Evolutionary conservation across 1,284 basidiomycete genomes (phyloP), one percentile per base, ranked within the genome.

Genomic region (Kalmanozyma brasiliensis): DNA sequence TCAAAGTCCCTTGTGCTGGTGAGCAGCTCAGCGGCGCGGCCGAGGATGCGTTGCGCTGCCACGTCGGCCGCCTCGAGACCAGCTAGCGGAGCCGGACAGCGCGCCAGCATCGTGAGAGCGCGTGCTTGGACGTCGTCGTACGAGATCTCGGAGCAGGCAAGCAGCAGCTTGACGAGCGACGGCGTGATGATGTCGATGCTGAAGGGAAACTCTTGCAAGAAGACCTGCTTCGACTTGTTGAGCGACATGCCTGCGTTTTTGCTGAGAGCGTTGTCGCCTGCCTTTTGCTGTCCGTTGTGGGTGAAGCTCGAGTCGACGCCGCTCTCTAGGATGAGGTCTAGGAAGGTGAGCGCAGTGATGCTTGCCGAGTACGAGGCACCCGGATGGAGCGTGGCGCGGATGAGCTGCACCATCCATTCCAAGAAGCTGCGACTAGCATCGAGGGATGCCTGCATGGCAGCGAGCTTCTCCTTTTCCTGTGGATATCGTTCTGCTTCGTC

Each of bases 351-450:
- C 23, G 62, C 65, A 13, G 74, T 71, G 40, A 75, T 65, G 51
- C 61, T 64, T 36, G 70, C 45, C 24, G 76, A 61, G 44, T 79
- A 80, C 16, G 78, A 76, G n/a, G 76, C 70, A 26, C 76, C 76
- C 4, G 78, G 76, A 49, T 78, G 75, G 19, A 75, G 63, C 4
- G 73, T 68, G 11, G 53, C 49, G 23, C 60, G 52, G 9, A 68
- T 32, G 22, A 66, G 48, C 24, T 51, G 44, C 22, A 55, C 62
- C 49, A 76, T 52, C 55, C 62, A 57, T 22, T 52, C 44, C 23
- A 74, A 43, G 30, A 77, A 71, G 30, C 17, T 20, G 6, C 64
- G 63, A 34, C 69, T 71, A 4, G 51, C 56, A 14, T 46, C 58
- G 14, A 71, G 51, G 10, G 36, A 41, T 6, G 38, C 22, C 33